These are phyloP conservation scores for Aspergillus pseudoglaucus DNA, from an alignment of 2,329 filamentous ascomycete genomes.

Conservation along the genomic window DNA sequence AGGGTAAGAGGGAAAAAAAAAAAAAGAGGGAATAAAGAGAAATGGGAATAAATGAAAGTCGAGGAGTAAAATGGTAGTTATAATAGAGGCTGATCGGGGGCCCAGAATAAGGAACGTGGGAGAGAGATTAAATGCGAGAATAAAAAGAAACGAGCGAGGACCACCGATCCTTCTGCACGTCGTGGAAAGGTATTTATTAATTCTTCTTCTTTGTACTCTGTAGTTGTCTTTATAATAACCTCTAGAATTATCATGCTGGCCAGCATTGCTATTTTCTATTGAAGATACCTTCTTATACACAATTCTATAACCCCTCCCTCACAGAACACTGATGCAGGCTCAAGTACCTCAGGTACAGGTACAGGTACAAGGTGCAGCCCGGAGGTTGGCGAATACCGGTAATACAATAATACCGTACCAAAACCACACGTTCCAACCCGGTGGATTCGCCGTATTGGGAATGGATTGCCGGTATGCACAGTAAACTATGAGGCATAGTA, in stretches of 20 bases:
- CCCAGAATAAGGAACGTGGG: background rate
- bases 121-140: background rate
- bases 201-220: background rate
- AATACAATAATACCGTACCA: background rate
- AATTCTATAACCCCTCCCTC: too few species aligned
- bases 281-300: background rate
- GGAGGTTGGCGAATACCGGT: too few species aligned
- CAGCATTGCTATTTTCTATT: background rate
- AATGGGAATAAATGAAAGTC: background rate
- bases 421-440: background rate
- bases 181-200: background rate
- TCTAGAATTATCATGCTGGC: background rate
- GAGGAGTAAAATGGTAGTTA: conserved; percentile 5
- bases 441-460: background rate
- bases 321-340: too few species aligned
- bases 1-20: conserved; percentile 6
- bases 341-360: too few species aligned
- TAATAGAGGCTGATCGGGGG: background rate
- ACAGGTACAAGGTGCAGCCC: too few species aligned
- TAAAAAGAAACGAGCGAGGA: background rate
- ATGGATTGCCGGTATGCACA: too few species aligned
- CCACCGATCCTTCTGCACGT: background rate
- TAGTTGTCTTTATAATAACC: background rate
- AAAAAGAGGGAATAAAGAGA: conserved; percentile 2
- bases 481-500: too few species aligned